A percentile compares a stretch with the other conserved stretches of the same genome.
phyloP scores from a whole-genome alignment of 2,329 filamentous ascomycete species.

The Lachnellula arida region DNA sequence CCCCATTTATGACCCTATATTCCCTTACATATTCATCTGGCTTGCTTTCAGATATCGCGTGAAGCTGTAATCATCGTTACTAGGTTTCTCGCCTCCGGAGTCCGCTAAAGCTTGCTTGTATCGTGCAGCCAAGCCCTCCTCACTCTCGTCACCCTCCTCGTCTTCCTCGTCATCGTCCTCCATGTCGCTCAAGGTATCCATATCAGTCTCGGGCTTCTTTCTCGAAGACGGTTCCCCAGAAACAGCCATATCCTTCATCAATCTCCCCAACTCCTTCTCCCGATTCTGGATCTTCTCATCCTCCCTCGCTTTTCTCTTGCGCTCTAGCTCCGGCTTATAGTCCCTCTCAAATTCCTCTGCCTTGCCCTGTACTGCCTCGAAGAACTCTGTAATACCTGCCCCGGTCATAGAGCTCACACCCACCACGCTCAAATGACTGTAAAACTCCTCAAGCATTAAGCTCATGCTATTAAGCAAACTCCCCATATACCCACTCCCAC shows the following conservation, averaged over 20 bases:
- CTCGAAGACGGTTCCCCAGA: constrained; percentile 37
- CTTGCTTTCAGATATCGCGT: constrained; percentile 31
- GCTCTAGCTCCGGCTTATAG: constrained; percentile 88
- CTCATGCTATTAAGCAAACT: constrained; percentile 97
- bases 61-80: constrained; percentile 31
- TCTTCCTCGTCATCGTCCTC: constrained; percentile 50
- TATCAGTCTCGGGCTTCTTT: constrained; percentile 31
- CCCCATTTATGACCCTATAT: constrained; percentile 1
- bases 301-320: constrained; percentile 69
- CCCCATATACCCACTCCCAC: constrained; percentile 92
- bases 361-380: constrained; percentile 82
- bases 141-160: constrained; percentile 47
- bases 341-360: constrained; percentile 82
- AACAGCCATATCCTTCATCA: constrained; percentile 90
- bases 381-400: constrained; percentile 88
- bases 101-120: constrained; percentile 73
- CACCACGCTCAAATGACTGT: constrained; percentile 87
- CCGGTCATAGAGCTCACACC: constrained; percentile 92
- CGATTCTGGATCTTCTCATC: constrained; percentile 65
- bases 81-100: constrained; percentile 33
- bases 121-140: constrained; percentile 59
- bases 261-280: constrained; percentile 79
- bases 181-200: constrained; percentile 32
- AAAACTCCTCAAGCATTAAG: constrained; percentile 95
- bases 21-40: constrained; percentile 29